These are phyloP conservation scores for Penicillium parvum DNA, from an alignment of 495 filamentous ascomycete genomes.

Conservation along the genomic window DNA sequence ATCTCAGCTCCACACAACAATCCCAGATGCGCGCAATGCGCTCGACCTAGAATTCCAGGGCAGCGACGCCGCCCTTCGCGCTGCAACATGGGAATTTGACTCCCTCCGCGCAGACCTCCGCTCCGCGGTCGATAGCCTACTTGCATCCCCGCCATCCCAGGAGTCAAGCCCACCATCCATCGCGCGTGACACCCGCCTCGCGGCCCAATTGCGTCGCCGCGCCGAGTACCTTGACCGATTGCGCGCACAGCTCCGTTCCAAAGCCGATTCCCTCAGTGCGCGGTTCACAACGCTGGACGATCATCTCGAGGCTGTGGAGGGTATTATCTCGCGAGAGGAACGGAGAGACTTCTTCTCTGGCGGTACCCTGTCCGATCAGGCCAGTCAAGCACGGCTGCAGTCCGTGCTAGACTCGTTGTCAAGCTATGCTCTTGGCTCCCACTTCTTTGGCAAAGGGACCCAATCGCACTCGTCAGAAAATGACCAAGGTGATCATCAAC, in stretches of 20 bases:
- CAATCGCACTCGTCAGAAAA: too few relatives aligned
- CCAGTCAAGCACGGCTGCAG: neutral
- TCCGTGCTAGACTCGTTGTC: slow-evolving; percentile 17
- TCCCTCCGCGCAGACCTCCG: slow-evolving; percentile 39
- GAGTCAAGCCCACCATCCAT: slow-evolving; percentile 8
- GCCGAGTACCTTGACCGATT: slow-evolving; percentile 38
- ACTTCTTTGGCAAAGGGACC: slow-evolving; percentile 7
- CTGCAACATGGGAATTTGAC: slow-evolving; percentile 36
- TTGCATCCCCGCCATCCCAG: slow-evolving; percentile 22
- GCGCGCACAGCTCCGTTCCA: slow-evolving; percentile 32
- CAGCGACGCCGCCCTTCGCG: slow-evolving; percentile 31
- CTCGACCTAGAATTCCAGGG: slow-evolving; percentile 43
- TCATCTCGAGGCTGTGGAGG: slow-evolving; percentile 38
- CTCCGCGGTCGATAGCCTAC: slow-evolving; percentile 37
- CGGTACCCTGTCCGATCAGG: neutral
- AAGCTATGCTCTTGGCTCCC: slow-evolving; percentile 13
- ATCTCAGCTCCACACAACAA: slow-evolving; percentile 24
- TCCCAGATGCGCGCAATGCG: slow-evolving; percentile 33
- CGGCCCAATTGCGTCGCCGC: slow-evolving; percentile 33
- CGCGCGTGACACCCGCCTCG: slow-evolving; percentile 28
- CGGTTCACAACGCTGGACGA: slow-evolving; percentile 41
- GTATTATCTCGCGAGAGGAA: slow-evolving; percentile 29
- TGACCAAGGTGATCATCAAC: too few relatives aligned
- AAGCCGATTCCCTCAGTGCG: slow-evolving; percentile 31
- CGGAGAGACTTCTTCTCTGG: slow-evolving; percentile 10